Evolutionary conservation across 371 early-diverging fungal genomes (phyloP).

Genomic region (Actinomucor elegans): DNA sequence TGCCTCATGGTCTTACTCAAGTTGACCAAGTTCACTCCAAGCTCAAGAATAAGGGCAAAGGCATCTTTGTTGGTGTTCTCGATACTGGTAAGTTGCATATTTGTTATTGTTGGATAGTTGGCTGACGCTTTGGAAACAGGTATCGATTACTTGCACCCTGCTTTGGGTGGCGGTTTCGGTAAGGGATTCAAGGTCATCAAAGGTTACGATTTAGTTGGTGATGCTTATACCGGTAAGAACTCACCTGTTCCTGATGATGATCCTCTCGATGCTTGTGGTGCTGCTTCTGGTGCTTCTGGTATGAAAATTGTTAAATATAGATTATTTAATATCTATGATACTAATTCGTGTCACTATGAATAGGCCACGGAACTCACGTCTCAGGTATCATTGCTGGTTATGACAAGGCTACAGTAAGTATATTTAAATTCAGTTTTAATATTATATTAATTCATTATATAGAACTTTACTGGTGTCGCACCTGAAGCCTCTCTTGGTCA

Average conservation of each 20-base stretch:
- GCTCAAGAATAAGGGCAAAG: slow-evolving; percentile 58
- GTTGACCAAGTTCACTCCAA: slow-evolving; percentile 42
- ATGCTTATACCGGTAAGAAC: slow-evolving; percentile 39
- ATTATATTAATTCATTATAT: no score
- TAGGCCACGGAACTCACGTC: slow-evolving; percentile 65
- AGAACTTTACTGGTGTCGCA: slow-evolving; percentile 65
- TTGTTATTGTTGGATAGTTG: no score
- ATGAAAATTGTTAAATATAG: neutral
- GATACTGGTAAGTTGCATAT: slow-evolving; percentile 55
- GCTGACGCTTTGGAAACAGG: slow-evolving; percentile 39
- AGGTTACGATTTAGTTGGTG: slow-evolving; percentile 66
- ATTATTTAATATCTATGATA: no score
- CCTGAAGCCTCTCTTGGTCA: slow-evolving; percentile 62
- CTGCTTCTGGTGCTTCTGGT: slow-evolving; percentile 32
- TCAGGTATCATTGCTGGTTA: slow-evolving; percentile 68
- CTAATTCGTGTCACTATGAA: no score
- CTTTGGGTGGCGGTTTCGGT: slow-evolving; percentile 71
- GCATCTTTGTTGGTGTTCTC: slow-evolving; percentile 71
- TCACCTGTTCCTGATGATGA: slow-evolving; percentile 31
- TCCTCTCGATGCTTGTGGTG: slow-evolving; percentile 30
- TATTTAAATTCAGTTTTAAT: no score
- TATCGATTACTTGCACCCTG: slow-evolving; percentile 68
- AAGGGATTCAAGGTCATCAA: slow-evolving; percentile 50
- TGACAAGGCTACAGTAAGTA: slow-evolving; percentile 29
- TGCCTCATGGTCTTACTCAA: slow-evolving; percentile 44